A percentile compares a stretch with the other conserved stretches of the same genome.
phyloP scores from a whole-genome alignment of 148 eudicot genomes.

The Persicaria maculosa region DNA sequence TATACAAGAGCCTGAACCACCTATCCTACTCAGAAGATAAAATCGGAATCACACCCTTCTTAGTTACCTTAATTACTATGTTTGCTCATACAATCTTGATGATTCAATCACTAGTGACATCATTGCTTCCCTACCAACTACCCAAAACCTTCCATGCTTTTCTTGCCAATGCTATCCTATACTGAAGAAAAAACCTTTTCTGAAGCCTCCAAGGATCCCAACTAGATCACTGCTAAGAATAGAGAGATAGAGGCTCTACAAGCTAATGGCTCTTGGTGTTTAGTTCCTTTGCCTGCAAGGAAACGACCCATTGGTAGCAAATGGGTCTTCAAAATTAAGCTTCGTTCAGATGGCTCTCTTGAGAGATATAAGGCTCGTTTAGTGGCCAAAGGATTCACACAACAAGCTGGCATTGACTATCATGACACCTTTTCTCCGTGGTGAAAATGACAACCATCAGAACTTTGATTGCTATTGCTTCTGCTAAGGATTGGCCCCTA shows the following conservation, averaged over 20 bases:
- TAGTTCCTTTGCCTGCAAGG: neutral
- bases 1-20: too few relatives aligned
- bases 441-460: neutral
- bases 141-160: neutral
- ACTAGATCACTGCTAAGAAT: neutral
- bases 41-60: too few relatives aligned
- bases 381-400: conserved; percentile 12
- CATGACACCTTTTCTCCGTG: conserved; percentile 10
- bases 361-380: conserved; percentile 8
- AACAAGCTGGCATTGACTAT: neutral
- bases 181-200: neutral
- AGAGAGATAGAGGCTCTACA: neutral
- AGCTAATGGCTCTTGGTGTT: neutral
- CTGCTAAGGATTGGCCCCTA: neutral
- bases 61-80: neutral
- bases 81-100: neutral
- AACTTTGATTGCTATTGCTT: neutral
- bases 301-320: neutral
- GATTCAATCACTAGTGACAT: neutral
- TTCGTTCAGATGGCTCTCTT: neutral
- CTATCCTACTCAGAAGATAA: too few relatives aligned
- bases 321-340: conserved; percentile 13
- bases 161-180: neutral
- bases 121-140: neutral
- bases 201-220: neutral